Conservation (phyloP, 2,329 filamentous ascomycete species). For the Fusarium clavum region DNA sequence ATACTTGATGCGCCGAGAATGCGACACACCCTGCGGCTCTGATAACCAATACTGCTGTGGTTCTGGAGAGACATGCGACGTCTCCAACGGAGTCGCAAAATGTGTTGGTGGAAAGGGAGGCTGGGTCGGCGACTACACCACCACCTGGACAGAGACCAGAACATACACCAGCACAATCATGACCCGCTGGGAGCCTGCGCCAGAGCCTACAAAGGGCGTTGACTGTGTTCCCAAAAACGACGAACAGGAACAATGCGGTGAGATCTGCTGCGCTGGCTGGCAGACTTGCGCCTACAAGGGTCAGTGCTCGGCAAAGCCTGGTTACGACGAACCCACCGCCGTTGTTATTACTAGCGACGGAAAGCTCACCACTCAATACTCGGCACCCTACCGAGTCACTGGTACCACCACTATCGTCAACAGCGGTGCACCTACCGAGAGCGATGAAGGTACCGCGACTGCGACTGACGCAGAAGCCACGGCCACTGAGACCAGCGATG, state of each 20-base stretch:
- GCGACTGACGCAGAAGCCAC: slow-evolving; percentile 65
- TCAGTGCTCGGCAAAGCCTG: slow-evolving; percentile 68
- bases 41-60: slow-evolving; percentile 68
- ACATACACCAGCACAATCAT: slow-evolving; percentile 70
- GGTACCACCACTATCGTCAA: slow-evolving; percentile 66
- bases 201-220: slow-evolving; percentile 57
- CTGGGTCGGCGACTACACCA: slow-evolving; percentile 58
- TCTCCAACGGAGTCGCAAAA: slow-evolving; percentile 61
- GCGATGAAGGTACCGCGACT: slow-evolving; percentile 61
- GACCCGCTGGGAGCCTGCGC: slow-evolving; percentile 60
- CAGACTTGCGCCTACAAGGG: slow-evolving; percentile 73
- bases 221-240: slow-evolving; percentile 64
- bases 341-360: slow-evolving; percentile 60
- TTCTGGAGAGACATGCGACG: slow-evolving; percentile 62
- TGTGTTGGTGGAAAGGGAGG: slow-evolving; percentile 57
- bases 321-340: slow-evolving; percentile 57
- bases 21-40: slow-evolving; percentile 65
- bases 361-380: slow-evolving; percentile 66
- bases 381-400: slow-evolving; percentile 63
- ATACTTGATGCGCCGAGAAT: slow-evolving; percentile 63
- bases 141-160: slow-evolving; percentile 70
- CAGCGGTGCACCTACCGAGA: slow-evolving; percentile 61
- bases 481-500: slow-evolving; percentile 59
- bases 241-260: slow-evolving; percentile 72
- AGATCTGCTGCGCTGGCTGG: slow-evolving; percentile 75